phyloP scores from a whole-genome alignment of 2,329 filamentous ascomycete species.

The Aspergillus fumigatus region DNA sequence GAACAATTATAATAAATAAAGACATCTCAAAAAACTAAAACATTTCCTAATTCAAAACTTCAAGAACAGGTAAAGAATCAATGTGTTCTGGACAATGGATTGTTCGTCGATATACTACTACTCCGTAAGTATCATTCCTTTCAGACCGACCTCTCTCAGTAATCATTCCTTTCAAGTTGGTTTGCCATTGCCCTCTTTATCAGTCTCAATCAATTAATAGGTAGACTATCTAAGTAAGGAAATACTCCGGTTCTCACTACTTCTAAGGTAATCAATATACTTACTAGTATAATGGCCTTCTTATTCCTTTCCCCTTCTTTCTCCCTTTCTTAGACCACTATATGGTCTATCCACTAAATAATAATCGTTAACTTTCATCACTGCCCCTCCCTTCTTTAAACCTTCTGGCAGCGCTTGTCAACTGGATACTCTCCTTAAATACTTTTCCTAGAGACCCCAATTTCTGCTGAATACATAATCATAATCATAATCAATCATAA shows the following conservation, averaged over 20 bases:
- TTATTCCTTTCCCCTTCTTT: background rate
- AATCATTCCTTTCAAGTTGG: background rate
- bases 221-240: background rate
- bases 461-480: background rate
- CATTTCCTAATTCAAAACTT: background rate
- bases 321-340: background rate
- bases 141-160: background rate
- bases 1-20: background rate
- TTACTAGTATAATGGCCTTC: background rate
- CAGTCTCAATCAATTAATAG: background rate
- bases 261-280: background rate
- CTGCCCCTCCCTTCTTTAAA: conserved; percentile 3
- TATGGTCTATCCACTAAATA: background rate
- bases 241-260: conserved; percentile 2
- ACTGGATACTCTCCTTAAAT: background rate
- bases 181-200: background rate
- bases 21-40: background rate
- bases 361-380: background rate
- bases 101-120: background rate
- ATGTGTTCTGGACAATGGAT: background rate
- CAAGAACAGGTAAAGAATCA: background rate
- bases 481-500: background rate
- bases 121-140: background rate
- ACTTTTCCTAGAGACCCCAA: background rate
- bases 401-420: background rate